Evolutionary conservation across 352 stramenopile genomes (phyloP).

Genomic region (Globisporangium iwayamae): DNA sequence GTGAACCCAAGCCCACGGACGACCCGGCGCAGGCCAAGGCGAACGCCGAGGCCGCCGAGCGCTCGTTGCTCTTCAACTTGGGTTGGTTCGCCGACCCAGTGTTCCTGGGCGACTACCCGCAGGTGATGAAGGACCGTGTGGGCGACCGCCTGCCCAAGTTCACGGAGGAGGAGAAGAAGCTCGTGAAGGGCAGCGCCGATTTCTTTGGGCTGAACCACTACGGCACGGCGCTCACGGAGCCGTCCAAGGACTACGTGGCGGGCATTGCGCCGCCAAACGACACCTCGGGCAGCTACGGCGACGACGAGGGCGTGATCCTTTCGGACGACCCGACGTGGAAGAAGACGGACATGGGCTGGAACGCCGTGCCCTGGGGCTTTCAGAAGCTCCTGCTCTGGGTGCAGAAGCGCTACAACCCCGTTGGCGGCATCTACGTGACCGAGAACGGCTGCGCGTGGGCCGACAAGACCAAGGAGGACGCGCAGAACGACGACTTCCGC

Average conservation of each 20-base stretch:
- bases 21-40: conserved; percentile 48
- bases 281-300: conserved; percentile 25
- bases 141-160: conserved; percentile 86
- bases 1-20: conserved; percentile 57
- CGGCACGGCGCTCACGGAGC: conserved; percentile 45
- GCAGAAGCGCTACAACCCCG: conserved; percentile 71
- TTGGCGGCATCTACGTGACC: conserved; percentile 84
- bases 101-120: conserved; percentile 90
- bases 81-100: conserved; percentile 92
- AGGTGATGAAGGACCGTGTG: conserved; percentile 83
- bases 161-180: conserved; percentile 73
- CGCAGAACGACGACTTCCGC: conserved; percentile 72
- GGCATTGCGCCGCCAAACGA: conserved; percentile 17
- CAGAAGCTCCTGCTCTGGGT: conserved; percentile 90
- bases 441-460: conserved; percentile 89
- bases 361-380: conserved; percentile 75
- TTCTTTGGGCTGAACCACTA: conserved; percentile 97
- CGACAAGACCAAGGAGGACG: conserved; percentile 62
- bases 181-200: conserved; percentile 83
- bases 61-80: conserved; percentile 85
- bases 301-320: conserved; percentile 40
- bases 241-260: conserved; percentile 32
- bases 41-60: conserved; percentile 64
- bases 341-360: conserved; percentile 84
- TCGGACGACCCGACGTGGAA: conserved; percentile 55